Percentiles rank a stretch among this genome's conserved stretches.
phyloP scores from a whole-genome alignment of 2,329 filamentous ascomycete species.

The Aspergillus piperis region DNA sequence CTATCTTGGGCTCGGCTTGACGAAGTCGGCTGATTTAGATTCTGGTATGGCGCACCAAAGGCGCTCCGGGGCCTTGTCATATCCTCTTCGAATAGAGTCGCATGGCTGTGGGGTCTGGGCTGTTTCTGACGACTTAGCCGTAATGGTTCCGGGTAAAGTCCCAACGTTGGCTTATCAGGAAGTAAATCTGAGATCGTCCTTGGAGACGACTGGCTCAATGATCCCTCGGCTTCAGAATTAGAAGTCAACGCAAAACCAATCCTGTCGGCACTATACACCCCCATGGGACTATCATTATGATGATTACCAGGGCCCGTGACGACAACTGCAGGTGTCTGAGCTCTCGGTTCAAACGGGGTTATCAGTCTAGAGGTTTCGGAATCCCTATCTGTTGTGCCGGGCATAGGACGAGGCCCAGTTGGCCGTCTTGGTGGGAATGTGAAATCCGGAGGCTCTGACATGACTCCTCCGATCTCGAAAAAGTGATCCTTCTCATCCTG shows the following conservation, averaged over 20 bases:
- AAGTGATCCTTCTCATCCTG: conserved; percentile 24
- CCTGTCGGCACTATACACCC: conserved; percentile 22
- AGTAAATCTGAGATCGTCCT: conserved; percentile 41
- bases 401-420: conserved; percentile 19
- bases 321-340: conserved; percentile 23
- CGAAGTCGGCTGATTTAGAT: conserved; percentile 5
- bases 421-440: conserved; percentile 27
- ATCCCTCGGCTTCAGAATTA: conserved; percentile 29
- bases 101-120: conserved; percentile 31
- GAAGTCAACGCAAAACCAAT: conserved; percentile 35
- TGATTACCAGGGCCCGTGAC: conserved; percentile 19
- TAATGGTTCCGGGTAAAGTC: conserved; percentile 43
- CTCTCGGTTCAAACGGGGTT: conserved; percentile 18
- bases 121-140: conserved; percentile 29
- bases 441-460: conserved; percentile 41
- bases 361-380: conserved; percentile 25
- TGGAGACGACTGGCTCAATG: conserved; percentile 38
- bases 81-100: conserved; percentile 44
- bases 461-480: conserved; percentile 44
- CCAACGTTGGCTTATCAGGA: conserved; percentile 36
- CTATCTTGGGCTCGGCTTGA: conserved; percentile 6
- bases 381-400: conserved; percentile 8
- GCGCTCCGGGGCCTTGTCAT: conserved; percentile 21
- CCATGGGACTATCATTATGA: conserved; percentile 4
- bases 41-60: conserved; percentile 17